These are phyloP conservation scores for Lactifluus piperatus DNA, from an alignment of 768 basidiomycete genomes.

Conservation along the genomic window DNA sequence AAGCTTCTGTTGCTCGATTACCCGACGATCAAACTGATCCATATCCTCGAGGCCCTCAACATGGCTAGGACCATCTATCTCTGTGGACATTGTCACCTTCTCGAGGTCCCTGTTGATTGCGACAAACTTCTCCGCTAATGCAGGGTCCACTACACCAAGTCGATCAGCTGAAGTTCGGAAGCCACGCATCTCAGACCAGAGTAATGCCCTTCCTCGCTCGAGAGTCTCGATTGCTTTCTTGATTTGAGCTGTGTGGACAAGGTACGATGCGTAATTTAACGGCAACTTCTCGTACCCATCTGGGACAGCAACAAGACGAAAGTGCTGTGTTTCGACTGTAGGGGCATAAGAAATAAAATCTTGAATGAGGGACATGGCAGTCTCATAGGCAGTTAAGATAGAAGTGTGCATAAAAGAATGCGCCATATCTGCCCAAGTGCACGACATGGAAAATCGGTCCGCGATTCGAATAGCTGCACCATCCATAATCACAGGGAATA, in stretches of 20 bases:
- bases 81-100: background rate
- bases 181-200: slow-evolving; percentile 10
- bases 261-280: background rate
- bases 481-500: background rate
- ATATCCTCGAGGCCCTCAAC: background rate
- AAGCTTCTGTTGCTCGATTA: background rate
- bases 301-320: background rate
- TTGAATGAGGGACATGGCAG: background rate
- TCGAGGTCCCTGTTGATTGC: background rate
- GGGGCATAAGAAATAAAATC: background rate
- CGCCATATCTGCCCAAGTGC: background rate
- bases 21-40: background rate
- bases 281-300: background rate
- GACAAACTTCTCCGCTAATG: background rate
- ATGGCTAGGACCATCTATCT: background rate
- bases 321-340: background rate
- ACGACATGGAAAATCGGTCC: background rate
- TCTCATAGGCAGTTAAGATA: background rate
- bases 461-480: background rate
- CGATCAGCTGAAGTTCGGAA: background rate
- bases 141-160: background rate
- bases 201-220: slow-evolving; percentile 5
- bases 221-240: background rate
- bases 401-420: background rate
- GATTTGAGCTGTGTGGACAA: background rate